These are phyloP conservation scores for Lactarius trivialis DNA, from an alignment of 768 basidiomycete genomes.

Conservation along the genomic window DNA sequence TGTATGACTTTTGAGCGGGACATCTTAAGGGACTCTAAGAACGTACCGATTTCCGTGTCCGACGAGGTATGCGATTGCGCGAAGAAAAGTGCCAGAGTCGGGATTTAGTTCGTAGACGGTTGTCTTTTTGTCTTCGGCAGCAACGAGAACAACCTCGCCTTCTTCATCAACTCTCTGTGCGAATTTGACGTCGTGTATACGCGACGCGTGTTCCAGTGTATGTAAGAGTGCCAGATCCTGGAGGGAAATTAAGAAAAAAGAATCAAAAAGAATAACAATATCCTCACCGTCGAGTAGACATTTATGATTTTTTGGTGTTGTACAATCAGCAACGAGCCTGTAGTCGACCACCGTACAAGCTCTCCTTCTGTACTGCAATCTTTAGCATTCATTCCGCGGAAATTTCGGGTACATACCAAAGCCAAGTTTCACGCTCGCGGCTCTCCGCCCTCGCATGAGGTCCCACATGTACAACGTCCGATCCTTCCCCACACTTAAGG, in stretches of 20 bases:
- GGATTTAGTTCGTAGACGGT: slow-evolving; percentile 63
- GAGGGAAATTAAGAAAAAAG: background rate
- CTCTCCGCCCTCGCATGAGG: slow-evolving; percentile 88
- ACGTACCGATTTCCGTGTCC: slow-evolving; percentile 86
- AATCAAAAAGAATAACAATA: background rate
- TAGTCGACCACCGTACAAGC: slow-evolving; percentile 79
- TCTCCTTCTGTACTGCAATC: slow-evolving; percentile 65
- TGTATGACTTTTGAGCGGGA: slow-evolving; percentile 28
- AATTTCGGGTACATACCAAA: slow-evolving; percentile 50
- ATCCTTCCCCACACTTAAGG: slow-evolving; percentile 86
- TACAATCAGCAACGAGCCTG: slow-evolving; percentile 74
- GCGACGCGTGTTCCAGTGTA: slow-evolving; percentile 67
- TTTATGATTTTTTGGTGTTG: slow-evolving; percentile 72
- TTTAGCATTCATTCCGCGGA: too few relatives aligned
- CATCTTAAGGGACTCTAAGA: background rate
- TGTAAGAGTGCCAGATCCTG: slow-evolving; percentile 77
- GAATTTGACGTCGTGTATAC: slow-evolving; percentile 83
- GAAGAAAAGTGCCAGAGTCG: slow-evolving; percentile 41
- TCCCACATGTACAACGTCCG: slow-evolving; percentile 96
- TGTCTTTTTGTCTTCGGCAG: slow-evolving; percentile 85
- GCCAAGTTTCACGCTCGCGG: slow-evolving; percentile 82
- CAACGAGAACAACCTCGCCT: slow-evolving; percentile 71
- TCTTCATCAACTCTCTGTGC: slow-evolving; percentile 48
- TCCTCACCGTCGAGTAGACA: slow-evolving; percentile 69
- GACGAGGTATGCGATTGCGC: slow-evolving; percentile 59